A percentile compares a stretch with the other conserved stretches of the same genome.
Evolutionary conservation across 805 yeast genomes (phyloP).

Genomic region (Hanseniaspora pseudoguilliermondii): DNA sequence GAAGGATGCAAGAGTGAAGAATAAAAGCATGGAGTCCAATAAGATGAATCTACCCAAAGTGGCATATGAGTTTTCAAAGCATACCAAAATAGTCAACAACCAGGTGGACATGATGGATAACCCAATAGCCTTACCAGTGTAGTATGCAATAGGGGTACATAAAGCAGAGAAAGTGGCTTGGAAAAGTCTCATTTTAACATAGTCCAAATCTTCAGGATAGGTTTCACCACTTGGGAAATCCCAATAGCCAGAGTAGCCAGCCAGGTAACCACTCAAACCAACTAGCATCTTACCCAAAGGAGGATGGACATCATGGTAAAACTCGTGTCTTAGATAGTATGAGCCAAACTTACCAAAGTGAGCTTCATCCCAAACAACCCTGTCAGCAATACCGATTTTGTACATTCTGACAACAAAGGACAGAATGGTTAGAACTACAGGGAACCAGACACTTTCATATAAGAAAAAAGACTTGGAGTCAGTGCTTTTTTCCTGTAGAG

Average conservation of each 20-base stretch:
- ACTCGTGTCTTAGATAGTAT: slow-evolving; percentile 62
- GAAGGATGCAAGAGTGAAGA: slow-evolving; percentile 62
- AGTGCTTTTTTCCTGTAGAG: slow-evolving; percentile 17
- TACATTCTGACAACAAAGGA: slow-evolving; percentile 48
- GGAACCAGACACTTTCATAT: slow-evolving; percentile 30
- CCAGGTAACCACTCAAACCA: slow-evolving; percentile 64
- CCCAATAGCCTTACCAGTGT: slow-evolving; percentile 49
- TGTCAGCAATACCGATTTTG: slow-evolving; percentile 41
- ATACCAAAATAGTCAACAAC: slow-evolving; percentile 49
- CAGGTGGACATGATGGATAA: slow-evolving; percentile 40
- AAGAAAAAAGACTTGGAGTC: slow-evolving; percentile 5
- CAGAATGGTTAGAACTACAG: slow-evolving; percentile 33
- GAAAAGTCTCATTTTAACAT: slow-evolving; percentile 54
- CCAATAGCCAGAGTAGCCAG: slow-evolving; percentile 74
- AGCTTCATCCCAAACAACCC: slow-evolving; percentile 82
- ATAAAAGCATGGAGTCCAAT: slow-evolving; percentile 62
- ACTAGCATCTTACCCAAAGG: slow-evolving; percentile 74
- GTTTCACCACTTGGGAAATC: slow-evolving; percentile 53
- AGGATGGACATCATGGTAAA: slow-evolving; percentile 79
- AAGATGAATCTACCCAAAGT: slow-evolving; percentile 63
- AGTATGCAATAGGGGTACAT: slow-evolving; percentile 60
- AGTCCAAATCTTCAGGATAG: slow-evolving; percentile 53
- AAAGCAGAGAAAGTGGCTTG: slow-evolving; percentile 56
- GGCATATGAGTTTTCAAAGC: slow-evolving; percentile 56
- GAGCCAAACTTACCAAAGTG: slow-evolving; percentile 83